Conservation (phyloP, 306 rosid species). For the Glycyrrhiza uralensis region DNA sequence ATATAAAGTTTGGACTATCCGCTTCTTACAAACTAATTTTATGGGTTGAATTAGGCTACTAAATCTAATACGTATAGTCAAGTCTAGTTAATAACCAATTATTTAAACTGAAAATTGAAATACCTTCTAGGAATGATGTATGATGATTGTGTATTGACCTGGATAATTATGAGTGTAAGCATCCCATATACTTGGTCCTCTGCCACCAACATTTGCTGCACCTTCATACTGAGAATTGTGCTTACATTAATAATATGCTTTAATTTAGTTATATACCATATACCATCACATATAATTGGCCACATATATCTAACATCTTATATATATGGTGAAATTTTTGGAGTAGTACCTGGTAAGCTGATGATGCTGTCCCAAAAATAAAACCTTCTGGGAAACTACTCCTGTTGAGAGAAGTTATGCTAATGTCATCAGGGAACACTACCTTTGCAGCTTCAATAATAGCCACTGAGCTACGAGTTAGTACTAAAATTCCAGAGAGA, state of each 20-base stretch:
- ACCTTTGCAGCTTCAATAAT: neutral
- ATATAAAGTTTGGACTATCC: too few relatives aligned
- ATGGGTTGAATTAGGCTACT: too few relatives aligned
- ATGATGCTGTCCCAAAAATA: conserved; percentile 31
- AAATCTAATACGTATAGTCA: neutral
- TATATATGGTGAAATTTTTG: neutral
- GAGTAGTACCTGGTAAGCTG: conserved; percentile 32
- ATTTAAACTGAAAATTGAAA: neutral
- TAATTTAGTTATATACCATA: too few relatives aligned
- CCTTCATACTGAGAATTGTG: conserved; percentile 50
- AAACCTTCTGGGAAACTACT: conserved; percentile 32
- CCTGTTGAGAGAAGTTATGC: neutral
- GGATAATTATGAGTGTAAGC: conserved; percentile 43
- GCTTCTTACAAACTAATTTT: too few relatives aligned
- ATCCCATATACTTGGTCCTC: conserved; percentile 68
- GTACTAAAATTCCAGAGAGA: neutral
- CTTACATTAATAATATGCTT: too few relatives aligned
- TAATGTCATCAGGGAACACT: neutral
- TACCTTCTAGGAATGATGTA: too few relatives aligned
- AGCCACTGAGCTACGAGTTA: neutral
- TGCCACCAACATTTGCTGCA: conserved; percentile 50
- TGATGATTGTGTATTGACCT: neutral
- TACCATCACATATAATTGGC: neutral
- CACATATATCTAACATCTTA: neutral
- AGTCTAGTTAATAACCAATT: neutral